These are phyloP conservation scores for Clonostachys rhizophaga DNA, from an alignment of 2,329 filamentous ascomycete species.

Conservation along the genomic window DNA sequence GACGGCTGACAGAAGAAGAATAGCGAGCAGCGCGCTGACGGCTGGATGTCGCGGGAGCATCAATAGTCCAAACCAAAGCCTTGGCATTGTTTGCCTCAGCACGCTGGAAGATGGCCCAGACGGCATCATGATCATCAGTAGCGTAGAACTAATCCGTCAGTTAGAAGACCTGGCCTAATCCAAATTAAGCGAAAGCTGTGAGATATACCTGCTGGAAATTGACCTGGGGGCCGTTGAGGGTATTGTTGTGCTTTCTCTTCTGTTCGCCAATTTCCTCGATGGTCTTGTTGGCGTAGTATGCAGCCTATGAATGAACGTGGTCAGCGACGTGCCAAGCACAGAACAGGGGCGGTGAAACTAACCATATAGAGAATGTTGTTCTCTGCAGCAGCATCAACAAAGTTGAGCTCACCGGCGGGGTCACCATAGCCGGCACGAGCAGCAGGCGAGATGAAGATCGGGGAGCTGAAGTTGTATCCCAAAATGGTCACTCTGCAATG, in stretches of 20 bases:
- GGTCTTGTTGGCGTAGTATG: slow-evolving; percentile 21
- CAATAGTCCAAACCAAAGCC: slow-evolving; percentile 30
- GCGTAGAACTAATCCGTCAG: too few relatives aligned
- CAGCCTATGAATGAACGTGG: slow-evolving; percentile 12
- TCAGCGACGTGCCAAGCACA: not conserved
- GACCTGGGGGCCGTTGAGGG: slow-evolving; percentile 13
- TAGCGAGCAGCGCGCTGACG: slow-evolving; percentile 35
- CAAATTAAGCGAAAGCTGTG: too few relatives aligned
- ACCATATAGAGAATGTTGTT: slow-evolving; percentile 46
- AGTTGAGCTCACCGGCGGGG: slow-evolving; percentile 38
- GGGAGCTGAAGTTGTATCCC: slow-evolving; percentile 45
- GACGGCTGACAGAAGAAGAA: slow-evolving; percentile 14
- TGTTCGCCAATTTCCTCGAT: slow-evolving; percentile 29
- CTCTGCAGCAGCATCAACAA: slow-evolving; percentile 42
- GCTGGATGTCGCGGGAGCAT: slow-evolving; percentile 30
- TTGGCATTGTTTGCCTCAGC: slow-evolving; percentile 24
- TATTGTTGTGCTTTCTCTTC: slow-evolving; percentile 16
- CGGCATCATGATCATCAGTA: slow-evolving; percentile 21
- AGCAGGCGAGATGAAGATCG: slow-evolving; percentile 48
- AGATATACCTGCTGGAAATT: slow-evolving; percentile 26
- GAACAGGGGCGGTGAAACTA: not conserved
- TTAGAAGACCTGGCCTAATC: too few relatives aligned
- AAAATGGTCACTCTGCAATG: slow-evolving; percentile 29
- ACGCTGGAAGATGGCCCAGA: slow-evolving; percentile 19
- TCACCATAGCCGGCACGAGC: slow-evolving; percentile 39